Base-by-base conservation (phyloP, 768 basidiomycete genomes). In the Punctularia strigosozonata region DNA sequence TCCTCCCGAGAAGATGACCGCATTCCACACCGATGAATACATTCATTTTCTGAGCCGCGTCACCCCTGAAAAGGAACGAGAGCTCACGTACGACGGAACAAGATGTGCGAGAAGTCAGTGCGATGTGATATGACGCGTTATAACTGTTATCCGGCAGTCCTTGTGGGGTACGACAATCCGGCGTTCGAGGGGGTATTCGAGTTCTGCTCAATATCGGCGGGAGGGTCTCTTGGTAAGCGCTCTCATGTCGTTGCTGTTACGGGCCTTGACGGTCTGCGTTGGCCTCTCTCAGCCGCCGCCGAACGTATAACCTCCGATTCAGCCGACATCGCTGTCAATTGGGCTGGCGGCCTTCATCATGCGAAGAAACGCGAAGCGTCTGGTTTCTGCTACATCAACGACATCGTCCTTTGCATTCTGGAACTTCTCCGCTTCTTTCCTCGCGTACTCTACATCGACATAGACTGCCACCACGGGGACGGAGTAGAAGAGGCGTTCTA, bases 401-500 rank as follows among this genome's bases (percentile, higher is more conserved):
- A 92, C 59, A 99, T 97, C 55, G 91, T 95, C 1, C 77, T 98
- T 19, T 82, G 79, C 32, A 94, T 95, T 25, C 71, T 99, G 34
- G 94, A 95, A 57, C 78, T 99, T 6, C 64, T 94, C n/a, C 75
- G 91, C 47, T 75, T 67, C 39, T 77, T 77, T 51, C 70, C 85
- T 3, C 80, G 95, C 39, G 94, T 99, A 12, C 64, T 99, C 23
- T 98, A 99, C 56, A 82, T 99, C 58, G 94, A 99, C 61, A 91
- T 98, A 43, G 95, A 98, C 59, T 90, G 90, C 36, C 95, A 98
- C 56, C 95, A 99, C 57, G 94, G 95, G 14, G 95, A 98, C 55
- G 94, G 94, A 10, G 95, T 98, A 24, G 95, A 99, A 51, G 95
- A 98, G 55, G 95, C 94, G 3, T 97, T 98, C 65, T 97, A 95